phyloP scores from a whole-genome alignment of 495 filamentous ascomycete genomes.

The Staphylotrichum longicolle region DNA sequence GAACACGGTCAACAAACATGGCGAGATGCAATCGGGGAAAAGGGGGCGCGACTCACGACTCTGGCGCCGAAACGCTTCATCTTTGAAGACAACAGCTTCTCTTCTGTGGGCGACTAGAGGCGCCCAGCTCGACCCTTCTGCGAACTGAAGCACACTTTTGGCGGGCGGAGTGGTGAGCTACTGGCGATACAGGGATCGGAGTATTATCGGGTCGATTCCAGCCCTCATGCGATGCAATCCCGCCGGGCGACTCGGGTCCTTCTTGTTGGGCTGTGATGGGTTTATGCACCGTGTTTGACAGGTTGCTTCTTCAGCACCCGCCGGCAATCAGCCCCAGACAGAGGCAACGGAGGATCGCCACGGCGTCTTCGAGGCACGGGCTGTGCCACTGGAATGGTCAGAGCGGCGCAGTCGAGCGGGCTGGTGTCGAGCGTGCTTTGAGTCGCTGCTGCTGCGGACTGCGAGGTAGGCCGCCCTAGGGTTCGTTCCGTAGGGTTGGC shows the following conservation, averaged over 20 bases:
- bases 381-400: constrained; percentile 13
- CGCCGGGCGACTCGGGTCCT: constrained; percentile 3
- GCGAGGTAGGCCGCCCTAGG: no score
- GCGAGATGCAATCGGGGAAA: no score
- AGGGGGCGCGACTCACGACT: constrained; percentile 69
- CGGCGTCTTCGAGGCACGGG: constrained; percentile 16
- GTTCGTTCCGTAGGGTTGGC: constrained; percentile 8
- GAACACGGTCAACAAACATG: constrained; percentile 13
- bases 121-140: constrained; percentile 35
- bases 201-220: background rate
- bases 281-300: background rate
- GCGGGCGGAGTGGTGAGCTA: constrained; percentile 5
- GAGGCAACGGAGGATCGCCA: constrained; percentile 8
- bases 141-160: constrained; percentile 21
- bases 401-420: constrained; percentile 20
- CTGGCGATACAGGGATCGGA: background rate
- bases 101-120: constrained; percentile 35
- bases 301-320: background rate
- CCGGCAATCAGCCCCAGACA: background rate
- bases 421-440: background rate
- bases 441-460: constrained; percentile 1
- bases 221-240: constrained; percentile 15
- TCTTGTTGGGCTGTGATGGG: constrained; percentile 1
- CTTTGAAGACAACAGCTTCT: constrained; percentile 52
- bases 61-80: constrained; percentile 98